These are phyloP conservation scores for Senna tora DNA, from an alignment of 306 rosid species.

Conservation along the genomic window DNA sequence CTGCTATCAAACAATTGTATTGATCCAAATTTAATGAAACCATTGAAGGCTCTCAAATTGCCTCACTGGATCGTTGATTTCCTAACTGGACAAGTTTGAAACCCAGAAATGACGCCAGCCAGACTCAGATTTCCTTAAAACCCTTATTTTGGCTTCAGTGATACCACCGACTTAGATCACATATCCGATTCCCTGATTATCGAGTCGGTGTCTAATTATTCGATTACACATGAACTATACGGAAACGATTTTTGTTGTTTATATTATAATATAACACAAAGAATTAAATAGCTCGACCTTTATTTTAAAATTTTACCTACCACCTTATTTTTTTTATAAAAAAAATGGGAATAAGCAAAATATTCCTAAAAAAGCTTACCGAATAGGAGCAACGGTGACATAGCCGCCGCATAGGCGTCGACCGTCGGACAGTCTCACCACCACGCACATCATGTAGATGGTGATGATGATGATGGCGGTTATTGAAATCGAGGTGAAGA, in stretches of 20 bases:
- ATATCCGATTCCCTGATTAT: neutral
- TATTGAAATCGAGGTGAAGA: constrained; percentile 11
- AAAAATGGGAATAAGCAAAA: neutral
- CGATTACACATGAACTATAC: neutral
- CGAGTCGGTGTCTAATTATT: neutral
- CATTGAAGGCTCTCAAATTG: neutral
- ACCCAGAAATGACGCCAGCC: too few relatives aligned
- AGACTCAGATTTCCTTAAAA: neutral
- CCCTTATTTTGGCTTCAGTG: neutral
- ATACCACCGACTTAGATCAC: neutral
- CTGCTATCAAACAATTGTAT: neutral
- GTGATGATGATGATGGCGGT: constrained; percentile 31
- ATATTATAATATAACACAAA: neutral
- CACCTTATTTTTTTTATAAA: neutral
- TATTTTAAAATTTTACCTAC: neutral
- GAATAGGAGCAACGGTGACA: constrained; percentile 44
- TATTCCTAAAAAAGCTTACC: constrained; percentile 26
- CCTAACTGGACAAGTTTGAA: neutral
- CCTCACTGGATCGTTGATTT: neutral
- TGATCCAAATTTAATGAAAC: neutral
- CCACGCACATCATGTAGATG: constrained; percentile 51
- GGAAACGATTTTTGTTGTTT: too few relatives aligned
- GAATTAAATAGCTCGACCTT: neutral
- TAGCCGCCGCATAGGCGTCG: constrained; percentile 48
- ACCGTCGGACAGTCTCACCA: constrained; percentile 55